Base-by-base conservation (phyloP, 805 yeast species). In the Candida orba region DNA sequence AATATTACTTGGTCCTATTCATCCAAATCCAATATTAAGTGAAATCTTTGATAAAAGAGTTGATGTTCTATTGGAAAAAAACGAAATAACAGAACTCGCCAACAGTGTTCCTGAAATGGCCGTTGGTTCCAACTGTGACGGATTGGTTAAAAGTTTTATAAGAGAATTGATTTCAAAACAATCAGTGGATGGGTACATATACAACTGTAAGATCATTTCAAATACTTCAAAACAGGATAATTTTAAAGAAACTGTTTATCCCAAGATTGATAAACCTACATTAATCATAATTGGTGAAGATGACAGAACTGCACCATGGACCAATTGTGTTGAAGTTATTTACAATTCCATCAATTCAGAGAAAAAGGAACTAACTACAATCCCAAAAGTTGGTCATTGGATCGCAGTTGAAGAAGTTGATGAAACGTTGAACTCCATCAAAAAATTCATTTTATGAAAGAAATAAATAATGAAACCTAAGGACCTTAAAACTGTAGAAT, bases 241-340 rank as follows among this genome's bases (percentile, higher is more conserved):
- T 17, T 33, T 15, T 17, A 3, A 15, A 15, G 34, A 15, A 15
- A 17, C 9, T 10, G 12, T 15, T 17, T 43, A 43, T 25, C 12
- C 24, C 9, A n/a, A 20, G 4, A 39, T 43, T 24, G n/a, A 22
- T 2, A 29, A 32, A 14, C 46, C 46, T 8, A 39, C 36, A 7
- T 24, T 37, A 8, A 8, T 39, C 15, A 35, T 43, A 14, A 25
- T 30, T 17, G 46, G 46, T 10, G 40, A 36, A 4, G 42, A 43
- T 17, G 46, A 43, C 17, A 43, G 35, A 29, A 35, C 46, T 3
- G 22, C 46, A 8, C 46, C 46, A 18, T 42, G 45, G 45, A 25
- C 4, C 6, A 37, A 34, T 10, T 38, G 45, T 38, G 37, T 36
- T 13, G 30, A 35, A 32, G 37, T 30, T 7, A 43, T 39, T 7